A percentile compares a stretch with the other conserved stretches of the same genome.
These are phyloP conservation scores for Colletotrichum sublineola DNA, from an alignment of 2,329 filamentous ascomycete species.

Conservation along the genomic window DNA sequence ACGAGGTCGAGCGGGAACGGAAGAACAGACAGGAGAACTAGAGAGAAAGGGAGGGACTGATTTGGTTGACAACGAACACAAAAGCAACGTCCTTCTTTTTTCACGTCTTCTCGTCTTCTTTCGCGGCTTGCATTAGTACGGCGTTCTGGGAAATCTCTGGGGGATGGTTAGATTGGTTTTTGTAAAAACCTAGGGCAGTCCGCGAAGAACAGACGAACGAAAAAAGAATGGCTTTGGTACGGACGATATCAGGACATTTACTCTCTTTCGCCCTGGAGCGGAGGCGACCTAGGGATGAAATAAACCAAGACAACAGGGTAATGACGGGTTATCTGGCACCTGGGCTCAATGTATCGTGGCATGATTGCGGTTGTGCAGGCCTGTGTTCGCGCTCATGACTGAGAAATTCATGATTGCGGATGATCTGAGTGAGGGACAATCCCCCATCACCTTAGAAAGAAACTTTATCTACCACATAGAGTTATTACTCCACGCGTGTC, in stretches of 20 bases:
- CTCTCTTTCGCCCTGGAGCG: conserved; percentile 19
- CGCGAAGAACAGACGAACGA: conserved; percentile 36
- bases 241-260: conserved; percentile 33
- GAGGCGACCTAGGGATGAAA: conserved; percentile 25
- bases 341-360: conserved; percentile 28
- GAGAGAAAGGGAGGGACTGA: conserved; percentile 7
- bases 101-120: conserved; percentile 43
- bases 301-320: conserved; percentile 35
- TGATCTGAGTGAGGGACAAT: background rate
- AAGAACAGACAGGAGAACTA: conserved; percentile 55
- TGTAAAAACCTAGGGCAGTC: conserved; percentile 43
- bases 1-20: conserved; percentile 94
- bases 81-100: conserved; percentile 24
- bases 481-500: too few species aligned
- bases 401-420: background rate
- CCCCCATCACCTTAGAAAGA: background rate
- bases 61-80: conserved; percentile 28
- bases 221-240: conserved; percentile 35
- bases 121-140: conserved; percentile 59
- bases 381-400: background rate
- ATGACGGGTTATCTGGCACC: conserved; percentile 37
- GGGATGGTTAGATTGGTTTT: conserved; percentile 43
- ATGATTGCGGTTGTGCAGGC: conserved; percentile 27
- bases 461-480: background rate
- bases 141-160: conserved; percentile 52